These are phyloP conservation scores for Micromonas commoda DNA, from an alignment of 139 green algal genomes.

Conservation along the genomic window DNA sequence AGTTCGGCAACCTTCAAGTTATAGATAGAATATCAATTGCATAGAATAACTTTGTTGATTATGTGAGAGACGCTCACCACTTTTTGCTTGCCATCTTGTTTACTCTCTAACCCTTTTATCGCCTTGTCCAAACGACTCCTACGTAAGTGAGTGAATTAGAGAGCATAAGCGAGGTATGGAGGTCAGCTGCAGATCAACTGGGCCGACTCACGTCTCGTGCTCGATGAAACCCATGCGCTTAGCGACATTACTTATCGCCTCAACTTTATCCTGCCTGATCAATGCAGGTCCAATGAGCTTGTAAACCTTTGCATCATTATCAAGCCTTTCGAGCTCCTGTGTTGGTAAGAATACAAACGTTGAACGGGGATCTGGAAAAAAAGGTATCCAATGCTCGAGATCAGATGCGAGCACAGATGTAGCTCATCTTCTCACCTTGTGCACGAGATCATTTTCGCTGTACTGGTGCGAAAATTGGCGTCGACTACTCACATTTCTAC, in stretches of 20 bases:
- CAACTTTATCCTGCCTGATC: constrained; percentile 64
- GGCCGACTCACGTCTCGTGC: constrained; percentile 27
- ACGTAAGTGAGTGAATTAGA: neutral
- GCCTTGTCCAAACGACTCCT: constrained; percentile 5
- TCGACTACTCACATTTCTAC: neutral
- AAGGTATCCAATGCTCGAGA: constrained; percentile 43
- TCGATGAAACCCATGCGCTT: constrained; percentile 82
- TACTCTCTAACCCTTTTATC: neutral
- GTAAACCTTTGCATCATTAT: constrained; percentile 71
- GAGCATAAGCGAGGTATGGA: neutral
- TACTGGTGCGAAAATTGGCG: neutral
- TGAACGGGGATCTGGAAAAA: constrained; percentile 40
- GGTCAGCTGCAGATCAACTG: neutral
- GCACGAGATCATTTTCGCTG: constrained; percentile 23
- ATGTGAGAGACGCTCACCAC: neutral
- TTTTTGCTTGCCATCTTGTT: neutral
- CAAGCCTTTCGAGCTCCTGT: constrained; percentile 10
- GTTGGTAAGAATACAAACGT: no score
- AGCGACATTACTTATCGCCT: constrained; percentile 72
- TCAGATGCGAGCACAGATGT: neutral
- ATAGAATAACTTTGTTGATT: neutral
- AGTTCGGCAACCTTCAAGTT: neutral
- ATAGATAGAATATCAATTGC: neutral
- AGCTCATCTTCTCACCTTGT: constrained; percentile 1
- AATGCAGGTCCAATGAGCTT: constrained; percentile 80